Evolutionary conservation across 305 asterid species (phyloP), one percentile per base, ranked within the genome.

Genomic region (Rubia balearica): DNA sequence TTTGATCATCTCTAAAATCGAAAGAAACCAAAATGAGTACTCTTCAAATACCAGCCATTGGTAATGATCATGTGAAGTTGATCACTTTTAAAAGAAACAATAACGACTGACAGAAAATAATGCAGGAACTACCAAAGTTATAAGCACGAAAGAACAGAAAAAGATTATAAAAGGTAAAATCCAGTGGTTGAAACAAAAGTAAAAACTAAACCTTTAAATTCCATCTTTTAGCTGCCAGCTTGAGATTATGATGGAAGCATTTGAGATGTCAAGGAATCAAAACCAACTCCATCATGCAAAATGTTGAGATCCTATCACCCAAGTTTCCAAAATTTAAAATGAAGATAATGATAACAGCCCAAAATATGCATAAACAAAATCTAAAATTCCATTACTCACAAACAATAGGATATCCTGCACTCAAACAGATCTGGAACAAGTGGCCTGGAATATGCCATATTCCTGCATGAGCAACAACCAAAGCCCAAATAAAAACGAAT

Each of bases 171-270:
- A 30, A 51, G 17, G 43, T 11, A 36, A 59, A 59, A 24, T 24
- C 64, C 13, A 19, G 22, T 55, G 63, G 41, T 56, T 56, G 33
- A 46, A 55, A 38, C 10, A 13, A 48, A 59, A 2, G 27, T 5
- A 0, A 36, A 36, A 36, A n/a, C 40, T 36, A 69, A 36, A 49
- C 24, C 21, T 43, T 48, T 13, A 49, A 41, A 56, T 46, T n/a
- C 49, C 51, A 16, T 53, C 70, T 66, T 66, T 65, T 69, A 30
- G 55, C 53, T 14, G 73, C 22, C 65, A 13, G 4, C 33, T 38
- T n/a, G 65, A 38, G 13, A 21, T 19, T 40, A 10, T 9, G 7
- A 17, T 36, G 19, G 16, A 56, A 40, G 41, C 22, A 12, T n/a
- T 21, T 16, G 14, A 40, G 24, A 10, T 12, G 40, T 57, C 67